phyloP scores from a whole-genome alignment of 441 rosid genomes.

The Erodium trifolium region DNA sequence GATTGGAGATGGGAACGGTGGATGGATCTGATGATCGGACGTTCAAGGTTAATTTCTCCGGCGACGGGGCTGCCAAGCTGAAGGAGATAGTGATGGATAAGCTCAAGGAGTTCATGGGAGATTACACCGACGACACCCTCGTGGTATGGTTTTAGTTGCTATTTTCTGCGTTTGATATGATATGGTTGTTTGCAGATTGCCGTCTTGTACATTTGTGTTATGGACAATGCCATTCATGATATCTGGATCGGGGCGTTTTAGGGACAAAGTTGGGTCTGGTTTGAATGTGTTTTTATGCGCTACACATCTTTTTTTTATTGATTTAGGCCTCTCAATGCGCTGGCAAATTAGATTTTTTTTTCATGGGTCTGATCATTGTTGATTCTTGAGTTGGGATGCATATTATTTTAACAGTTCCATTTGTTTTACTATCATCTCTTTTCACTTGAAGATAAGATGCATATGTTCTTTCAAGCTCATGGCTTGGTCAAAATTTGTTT shows the following conservation, averaged over 20 bases:
- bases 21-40: slow-evolving; percentile 67
- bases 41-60: slow-evolving; percentile 56
- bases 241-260: background rate
- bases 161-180: background rate
- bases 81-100: slow-evolving; percentile 57
- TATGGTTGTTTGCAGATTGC: background rate
- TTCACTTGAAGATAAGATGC: background rate
- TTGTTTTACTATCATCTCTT: background rate
- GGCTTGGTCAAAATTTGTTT: background rate
- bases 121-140: slow-evolving; percentile 92
- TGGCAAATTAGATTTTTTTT: background rate
- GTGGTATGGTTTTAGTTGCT: slow-evolving; percentile 42
- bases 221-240: background rate
- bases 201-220: background rate
- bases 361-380: background rate
- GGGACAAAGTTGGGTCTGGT: background rate
- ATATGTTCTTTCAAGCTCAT: background rate
- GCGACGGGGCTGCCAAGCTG: slow-evolving; percentile 60
- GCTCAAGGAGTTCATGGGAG: slow-evolving; percentile 93
- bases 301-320: background rate
- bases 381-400: background rate
- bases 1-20: slow-evolving; percentile 30
- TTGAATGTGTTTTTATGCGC: background rate
- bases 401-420: background rate
- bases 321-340: background rate